Conservation (phyloP, 164 flowering plant species). For the Chimonanthus praecox region DNA sequence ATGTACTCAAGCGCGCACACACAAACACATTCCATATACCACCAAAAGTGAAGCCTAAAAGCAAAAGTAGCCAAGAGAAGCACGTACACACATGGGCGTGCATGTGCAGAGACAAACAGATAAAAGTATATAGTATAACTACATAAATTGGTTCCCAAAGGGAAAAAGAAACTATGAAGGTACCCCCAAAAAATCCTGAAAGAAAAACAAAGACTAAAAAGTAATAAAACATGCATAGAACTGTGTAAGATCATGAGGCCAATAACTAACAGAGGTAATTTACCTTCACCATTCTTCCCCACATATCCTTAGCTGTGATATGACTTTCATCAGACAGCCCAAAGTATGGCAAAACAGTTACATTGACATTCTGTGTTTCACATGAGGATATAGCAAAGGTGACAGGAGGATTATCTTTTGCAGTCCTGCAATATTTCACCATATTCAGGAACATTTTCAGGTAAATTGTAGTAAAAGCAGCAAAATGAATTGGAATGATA, state of each 20-base stretch:
- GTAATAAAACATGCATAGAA: too few relatives aligned
- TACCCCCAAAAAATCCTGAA: too few relatives aligned
- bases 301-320: conserved; percentile 75
- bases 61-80: background rate
- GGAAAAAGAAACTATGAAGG: background rate
- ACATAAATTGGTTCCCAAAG: background rate
- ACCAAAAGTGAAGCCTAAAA: background rate
- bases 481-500: background rate
- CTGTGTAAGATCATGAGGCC: background rate
- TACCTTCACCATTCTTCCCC: conserved; percentile 80
- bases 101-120: too few relatives aligned
- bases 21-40: background rate
- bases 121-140: background rate
- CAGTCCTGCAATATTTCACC: conserved; percentile 53
- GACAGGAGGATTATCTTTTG: conserved; percentile 81
- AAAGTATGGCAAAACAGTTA: conserved; percentile 83
- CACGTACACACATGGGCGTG: background rate
- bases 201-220: too few relatives aligned
- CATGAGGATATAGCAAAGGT: conserved; percentile 93
- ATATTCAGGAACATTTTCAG: background rate
- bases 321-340: conserved; percentile 58
- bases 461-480: background rate
- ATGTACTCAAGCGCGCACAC: background rate
- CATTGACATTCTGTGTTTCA: conserved; percentile 88
- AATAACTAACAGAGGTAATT: background rate